Conservation (phyloP, 371 early-diverging fungal genomes). For the Rhizopus delemar region DNA sequence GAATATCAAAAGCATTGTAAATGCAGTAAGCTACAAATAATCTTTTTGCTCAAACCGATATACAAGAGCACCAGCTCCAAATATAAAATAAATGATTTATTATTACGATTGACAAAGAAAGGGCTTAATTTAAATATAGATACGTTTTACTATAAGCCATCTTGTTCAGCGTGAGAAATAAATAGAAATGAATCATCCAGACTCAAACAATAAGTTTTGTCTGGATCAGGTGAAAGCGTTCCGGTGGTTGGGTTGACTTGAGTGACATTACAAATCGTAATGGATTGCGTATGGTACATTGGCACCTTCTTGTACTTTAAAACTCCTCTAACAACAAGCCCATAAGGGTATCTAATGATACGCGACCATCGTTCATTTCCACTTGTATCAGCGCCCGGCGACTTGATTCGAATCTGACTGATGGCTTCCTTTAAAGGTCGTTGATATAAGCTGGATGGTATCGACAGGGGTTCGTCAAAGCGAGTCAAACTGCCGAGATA, state of each 20-base stretch:
- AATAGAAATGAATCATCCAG: slow-evolving; percentile 3
- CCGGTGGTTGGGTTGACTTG: slow-evolving; percentile 47
- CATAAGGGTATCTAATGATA: slow-evolving; percentile 63
- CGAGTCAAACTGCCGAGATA: slow-evolving; percentile 58
- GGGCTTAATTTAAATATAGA: too few species aligned
- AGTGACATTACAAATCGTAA: slow-evolving; percentile 46
- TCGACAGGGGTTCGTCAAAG: slow-evolving; percentile 62
- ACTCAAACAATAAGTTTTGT: slow-evolving; percentile 34
- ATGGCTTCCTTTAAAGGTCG: slow-evolving; percentile 32
- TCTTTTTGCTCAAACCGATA: too few species aligned
- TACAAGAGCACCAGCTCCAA: too few species aligned
- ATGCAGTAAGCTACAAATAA: too few species aligned
- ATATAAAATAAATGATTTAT: too few species aligned
- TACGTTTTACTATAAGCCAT: not conserved
- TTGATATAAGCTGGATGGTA: slow-evolving; percentile 35
- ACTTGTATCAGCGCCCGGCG: slow-evolving; percentile 61
- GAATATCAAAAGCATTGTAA: too few species aligned
- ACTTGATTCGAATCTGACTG: slow-evolving; percentile 63
- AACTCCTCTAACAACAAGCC: slow-evolving; percentile 65
- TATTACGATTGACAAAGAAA: too few species aligned
- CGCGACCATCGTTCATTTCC: slow-evolving; percentile 56
- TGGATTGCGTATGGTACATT: slow-evolving; percentile 27
- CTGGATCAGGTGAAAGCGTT: slow-evolving; percentile 31
- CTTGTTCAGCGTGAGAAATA: not conserved
- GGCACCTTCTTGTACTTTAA: slow-evolving; percentile 56